Evolutionary conservation across 805 yeast species (phyloP), one percentile per base, ranked within the genome.

Genomic region (Saccharomycopsis fibuligera): DNA sequence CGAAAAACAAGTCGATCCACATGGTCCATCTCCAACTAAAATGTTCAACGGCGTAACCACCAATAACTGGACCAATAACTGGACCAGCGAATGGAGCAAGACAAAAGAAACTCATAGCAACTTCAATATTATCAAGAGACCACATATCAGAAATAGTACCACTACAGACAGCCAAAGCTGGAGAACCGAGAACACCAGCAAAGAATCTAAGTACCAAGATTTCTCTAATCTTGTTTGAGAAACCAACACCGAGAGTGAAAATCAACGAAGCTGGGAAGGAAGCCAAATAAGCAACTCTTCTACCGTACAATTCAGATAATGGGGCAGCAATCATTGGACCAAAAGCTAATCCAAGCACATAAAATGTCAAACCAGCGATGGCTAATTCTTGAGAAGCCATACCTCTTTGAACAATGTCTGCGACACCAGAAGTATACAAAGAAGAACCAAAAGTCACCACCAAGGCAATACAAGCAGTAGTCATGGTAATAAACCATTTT

Each of bases 111-210:
- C 85, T 76, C 81, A 85, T 76, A n/a, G 95, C 89, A 3, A 81
- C 57, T 14, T 88, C 84, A 60, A 80, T 66, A 60, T 79, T 78
- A 37, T 75, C 74, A 30, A 81, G 77, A 19, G 71, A 74, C 81
- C 90, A 88, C 42, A 87, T 65, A 65, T 88, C 96, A 47, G 81
- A 68, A 53, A 88, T 78, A 4, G 93, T 81, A 54, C 96, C 96
- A 46, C 90, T 88, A 10, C 88, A 91, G 55, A 86, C 78, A 8
- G 95, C 82, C 66, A 88, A 71, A 1, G 90, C 88, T 2, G 93
- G 95, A 1, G 90, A 80, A 1, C 93, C 87, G 43, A 82, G 73
- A 25, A 82, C 71, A 0, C 95, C 95, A 19, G 83, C 70, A 57
- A 88, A 76, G 59, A 85, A 84, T 57, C 96, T 68, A 40, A 86